Conservation (phyloP, 1,284 basidiomycete genomes). For the Fistulina hepatica region DNA sequence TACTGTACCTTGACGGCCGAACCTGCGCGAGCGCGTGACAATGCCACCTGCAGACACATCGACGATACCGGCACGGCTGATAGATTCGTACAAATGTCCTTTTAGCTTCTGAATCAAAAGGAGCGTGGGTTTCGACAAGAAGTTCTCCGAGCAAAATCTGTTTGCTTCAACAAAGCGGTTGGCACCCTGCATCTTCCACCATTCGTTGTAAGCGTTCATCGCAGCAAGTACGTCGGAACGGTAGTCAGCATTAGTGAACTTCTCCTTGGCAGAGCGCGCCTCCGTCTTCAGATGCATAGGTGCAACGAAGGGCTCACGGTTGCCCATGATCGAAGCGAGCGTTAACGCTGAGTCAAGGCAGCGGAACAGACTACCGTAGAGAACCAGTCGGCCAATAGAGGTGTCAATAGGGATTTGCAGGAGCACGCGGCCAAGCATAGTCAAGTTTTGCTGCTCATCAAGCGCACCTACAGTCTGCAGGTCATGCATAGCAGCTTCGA, state of each 20-base stretch:
- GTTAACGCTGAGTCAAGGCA: conserved; percentile 87
- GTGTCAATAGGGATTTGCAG: conserved; percentile 87
- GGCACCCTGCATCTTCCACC: conserved; percentile 62
- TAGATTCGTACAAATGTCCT: conserved; percentile 65
- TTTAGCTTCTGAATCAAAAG: conserved; percentile 81
- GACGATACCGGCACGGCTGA: conserved; percentile 77
- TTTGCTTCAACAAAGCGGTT: conserved; percentile 59
- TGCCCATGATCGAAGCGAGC: conserved; percentile 82
- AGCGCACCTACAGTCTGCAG: conserved; percentile 86
- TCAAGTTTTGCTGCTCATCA: conserved; percentile 69
- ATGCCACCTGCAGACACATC: conserved; percentile 61
- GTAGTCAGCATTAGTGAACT: conserved; percentile 74
- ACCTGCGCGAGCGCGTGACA: conserved; percentile 8
- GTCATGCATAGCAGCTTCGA: conserved; percentile 72
- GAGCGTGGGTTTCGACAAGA: conserved; percentile 78
- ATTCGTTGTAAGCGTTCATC: conserved; percentile 74
- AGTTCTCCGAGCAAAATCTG: conserved; percentile 79
- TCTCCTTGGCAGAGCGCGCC: conserved; percentile 63
- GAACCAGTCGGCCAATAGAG: conserved; percentile 81
- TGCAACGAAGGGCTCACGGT: conserved; percentile 84
- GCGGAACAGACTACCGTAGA: conserved; percentile 89
- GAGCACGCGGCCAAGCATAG: conserved; percentile 81
- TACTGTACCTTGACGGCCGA: conserved; percentile 28
- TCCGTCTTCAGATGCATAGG: conserved; percentile 63
- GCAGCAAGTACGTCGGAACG: conserved; percentile 80